Conservation (phyloP, 345 rosid genomes). For the Brassica cretica region DNA sequence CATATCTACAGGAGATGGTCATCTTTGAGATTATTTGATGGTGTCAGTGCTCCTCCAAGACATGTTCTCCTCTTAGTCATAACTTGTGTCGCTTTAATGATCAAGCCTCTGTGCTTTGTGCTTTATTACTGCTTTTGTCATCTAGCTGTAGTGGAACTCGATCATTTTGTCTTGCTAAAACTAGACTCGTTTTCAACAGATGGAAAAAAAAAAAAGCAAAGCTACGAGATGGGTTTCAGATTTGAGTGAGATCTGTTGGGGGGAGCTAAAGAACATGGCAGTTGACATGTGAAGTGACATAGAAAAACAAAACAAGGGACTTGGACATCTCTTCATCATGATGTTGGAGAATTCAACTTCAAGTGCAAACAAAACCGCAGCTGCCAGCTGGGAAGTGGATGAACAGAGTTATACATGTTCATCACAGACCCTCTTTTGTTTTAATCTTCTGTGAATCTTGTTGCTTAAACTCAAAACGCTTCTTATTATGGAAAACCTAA, state of each 20-base stretch:
- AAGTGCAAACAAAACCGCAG: constrained; percentile 49
- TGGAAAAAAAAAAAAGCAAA: constrained; percentile 60
- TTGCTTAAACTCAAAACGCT: not conserved
- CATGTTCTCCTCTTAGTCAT: not conserved
- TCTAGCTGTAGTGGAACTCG: not conserved
- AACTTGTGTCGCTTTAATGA: not conserved
- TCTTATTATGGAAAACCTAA: not conserved
- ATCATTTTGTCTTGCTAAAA: constrained; percentile 1
- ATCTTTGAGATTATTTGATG: no score
- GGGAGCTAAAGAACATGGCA: constrained; percentile 74
- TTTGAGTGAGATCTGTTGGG: constrained; percentile 70
- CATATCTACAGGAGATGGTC: not conserved
- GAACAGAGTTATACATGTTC: constrained; percentile 10
- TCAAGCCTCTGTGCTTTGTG: not conserved
- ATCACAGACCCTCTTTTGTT: constrained; percentile 13
- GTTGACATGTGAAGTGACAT: constrained; percentile 87
- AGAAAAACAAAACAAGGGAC: constrained; percentile 66
- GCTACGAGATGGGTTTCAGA: constrained; percentile 84
- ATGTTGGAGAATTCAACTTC: constrained; percentile 59
- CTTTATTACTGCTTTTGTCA: not conserved
- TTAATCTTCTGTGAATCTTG: not conserved
- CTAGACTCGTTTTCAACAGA: constrained; percentile 42
- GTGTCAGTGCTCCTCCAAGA: not conserved
- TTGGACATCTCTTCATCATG: constrained; percentile 62
- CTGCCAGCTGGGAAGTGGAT: constrained; percentile 60